Percentiles rank a stretch among this genome's conserved stretches.
Evolutionary conservation across 305 asterid species (phyloP).

Genomic region (Fraxinus ornus): DNA sequence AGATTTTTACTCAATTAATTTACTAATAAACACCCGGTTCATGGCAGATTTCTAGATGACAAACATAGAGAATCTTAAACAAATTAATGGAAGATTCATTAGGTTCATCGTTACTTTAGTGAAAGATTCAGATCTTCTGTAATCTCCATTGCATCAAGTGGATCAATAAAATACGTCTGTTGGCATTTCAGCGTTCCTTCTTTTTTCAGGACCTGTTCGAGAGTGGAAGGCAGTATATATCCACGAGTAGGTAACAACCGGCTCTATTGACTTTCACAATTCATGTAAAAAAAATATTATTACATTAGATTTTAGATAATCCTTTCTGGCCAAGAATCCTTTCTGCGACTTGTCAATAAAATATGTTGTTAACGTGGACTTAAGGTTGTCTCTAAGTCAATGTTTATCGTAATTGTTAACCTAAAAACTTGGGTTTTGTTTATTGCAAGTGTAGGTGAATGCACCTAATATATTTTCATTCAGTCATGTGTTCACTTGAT

Average conservation of each 20-base stretch:
- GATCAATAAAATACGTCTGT: background rate
- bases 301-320: background rate
- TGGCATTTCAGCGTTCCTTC: background rate
- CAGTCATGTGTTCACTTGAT: background rate
- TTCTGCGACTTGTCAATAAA: slow-evolving; percentile 23
- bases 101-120: background rate
- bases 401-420: slow-evolving; percentile 17
- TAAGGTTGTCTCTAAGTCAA: slow-evolving; percentile 35
- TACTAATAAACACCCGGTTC: background rate
- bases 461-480: background rate
- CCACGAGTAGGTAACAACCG: background rate
- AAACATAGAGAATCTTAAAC: background rate
- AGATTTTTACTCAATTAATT: background rate
- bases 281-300: background rate
- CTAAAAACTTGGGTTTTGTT: slow-evolving; percentile 23
- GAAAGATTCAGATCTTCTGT: background rate
- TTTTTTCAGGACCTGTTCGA: background rate
- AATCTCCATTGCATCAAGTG: background rate
- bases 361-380: slow-evolving; percentile 25
- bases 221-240: background rate
- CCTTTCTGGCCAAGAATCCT: slow-evolving; percentile 2
- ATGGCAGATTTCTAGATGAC: background rate
- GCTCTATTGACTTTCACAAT: background rate
- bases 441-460: slow-evolving; percentile 7
- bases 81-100: background rate